Evolutionary conservation across 1,139 yeast genomes (phyloP), one percentile per base, ranked within the genome.

Genomic region (Pichia sp.): DNA sequence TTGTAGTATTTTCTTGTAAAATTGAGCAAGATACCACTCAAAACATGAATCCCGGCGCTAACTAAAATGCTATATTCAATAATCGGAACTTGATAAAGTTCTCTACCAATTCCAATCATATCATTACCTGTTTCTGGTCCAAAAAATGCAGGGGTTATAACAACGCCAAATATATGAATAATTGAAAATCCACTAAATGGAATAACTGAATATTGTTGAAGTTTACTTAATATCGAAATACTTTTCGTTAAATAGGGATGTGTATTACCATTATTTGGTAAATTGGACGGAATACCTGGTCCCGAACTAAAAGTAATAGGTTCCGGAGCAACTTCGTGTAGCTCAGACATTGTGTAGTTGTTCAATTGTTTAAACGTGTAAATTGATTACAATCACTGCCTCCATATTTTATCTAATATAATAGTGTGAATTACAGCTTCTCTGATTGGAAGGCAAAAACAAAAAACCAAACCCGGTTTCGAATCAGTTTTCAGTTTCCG

Each of bases 151-250:
- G 95, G 95, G 0, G 79, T 73, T 1, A 79, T 59, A 1, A 80
- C 70, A 7, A 83, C 86, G 0, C 85, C 73, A 2, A 79, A 60
- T 0, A 79, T 66, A 63, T 87, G 95, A 27, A 86, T 67, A 0
- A 80, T 75, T 7, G 82, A 66, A 61, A 87, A 87, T 2, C 76
- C 70, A 0, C 78, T 62, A 62, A 87, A 81, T 13, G 81, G 71
- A 52, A 80, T 76, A 0, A 88, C 81, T 28, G 87, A 79, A 66
- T 81, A 83, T 61, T 80, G 79, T 66, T 87, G 95, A 3, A 63
- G 36, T n/a, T 25, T 45, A 2, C 49, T 45, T 13, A 41, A 58
- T 29, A 48, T 29, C 2, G 61, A 56, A 9, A 65, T 56, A 14
- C 49, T 46, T 14, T 31, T 41, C 11, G 46, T 49, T 28, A 52